A percentile compares a stretch with the other conserved stretches of the same genome.
Conservation (phyloP, 148 eudicot species). For the Oxyria digyna region DNA sequence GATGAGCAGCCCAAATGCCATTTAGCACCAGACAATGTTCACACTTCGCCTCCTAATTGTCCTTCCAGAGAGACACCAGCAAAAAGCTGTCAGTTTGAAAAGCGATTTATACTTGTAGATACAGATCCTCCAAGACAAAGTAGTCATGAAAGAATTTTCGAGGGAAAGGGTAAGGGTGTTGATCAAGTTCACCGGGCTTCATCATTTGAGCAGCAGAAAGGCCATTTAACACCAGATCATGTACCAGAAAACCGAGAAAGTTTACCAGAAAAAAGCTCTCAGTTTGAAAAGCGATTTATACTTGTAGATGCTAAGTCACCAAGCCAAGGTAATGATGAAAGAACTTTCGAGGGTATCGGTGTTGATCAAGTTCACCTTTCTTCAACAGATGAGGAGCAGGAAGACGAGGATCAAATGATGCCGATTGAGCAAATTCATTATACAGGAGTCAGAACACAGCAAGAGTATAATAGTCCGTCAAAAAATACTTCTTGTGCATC, state of each 20-base stretch:
- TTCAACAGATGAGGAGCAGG: no score
- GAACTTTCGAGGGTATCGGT: no score
- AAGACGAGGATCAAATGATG: constrained; percentile 7
- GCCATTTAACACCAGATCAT: not conserved
- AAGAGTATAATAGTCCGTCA: not conserved
- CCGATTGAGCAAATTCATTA: constrained; percentile 7
- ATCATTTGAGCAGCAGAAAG: constrained; percentile 11
- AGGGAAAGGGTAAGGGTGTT: constrained; percentile 18
- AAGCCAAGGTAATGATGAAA: no score
- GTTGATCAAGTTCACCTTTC: no score
- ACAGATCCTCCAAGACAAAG: constrained; percentile 13
- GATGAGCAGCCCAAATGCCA: constrained; percentile 11
- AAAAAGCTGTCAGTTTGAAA: constrained; percentile 9
- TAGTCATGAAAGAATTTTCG: not conserved
- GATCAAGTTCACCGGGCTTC: constrained; percentile 9
- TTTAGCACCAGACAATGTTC: not conserved
- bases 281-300: constrained; percentile 14
- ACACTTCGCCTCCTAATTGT: not conserved
- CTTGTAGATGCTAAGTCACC: no score
- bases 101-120: constrained; percentile 5
- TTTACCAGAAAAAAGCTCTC: constrained; percentile 4
- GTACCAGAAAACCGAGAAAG: no score
- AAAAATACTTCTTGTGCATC: constrained; percentile 3
- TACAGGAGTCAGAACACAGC: constrained; percentile 9
- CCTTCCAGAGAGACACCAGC: constrained; percentile 2